phyloP scores from a whole-genome alignment of 2,329 filamentous ascomycete species.

The Fusarium mangiferae region DNA sequence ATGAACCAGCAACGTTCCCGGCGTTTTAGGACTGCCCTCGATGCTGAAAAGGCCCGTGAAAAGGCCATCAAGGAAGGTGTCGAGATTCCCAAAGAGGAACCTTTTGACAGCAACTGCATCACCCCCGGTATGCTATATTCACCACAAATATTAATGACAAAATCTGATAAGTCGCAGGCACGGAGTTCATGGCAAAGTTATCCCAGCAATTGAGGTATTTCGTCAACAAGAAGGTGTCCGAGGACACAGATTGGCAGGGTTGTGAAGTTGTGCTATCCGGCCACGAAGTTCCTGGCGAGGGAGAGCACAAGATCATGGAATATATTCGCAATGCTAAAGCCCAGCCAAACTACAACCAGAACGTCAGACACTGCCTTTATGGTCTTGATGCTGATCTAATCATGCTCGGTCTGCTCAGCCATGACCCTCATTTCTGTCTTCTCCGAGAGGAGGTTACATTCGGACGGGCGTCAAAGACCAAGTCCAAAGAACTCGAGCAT shows the following conservation, averaged over 20 bases:
- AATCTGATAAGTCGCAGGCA: constrained; percentile 58
- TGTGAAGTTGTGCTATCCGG: constrained; percentile 96
- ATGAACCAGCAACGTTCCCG: constrained; percentile 99
- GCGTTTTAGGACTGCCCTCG: constrained; percentile 92
- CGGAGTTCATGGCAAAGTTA: constrained; percentile 97
- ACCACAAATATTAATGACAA: background rate
- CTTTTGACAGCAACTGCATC: constrained; percentile 99
- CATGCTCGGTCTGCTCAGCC: constrained; percentile 96
- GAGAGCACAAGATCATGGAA: constrained; percentile 99
- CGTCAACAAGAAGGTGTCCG: constrained; percentile 97
- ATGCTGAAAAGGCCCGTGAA: constrained; percentile 88
- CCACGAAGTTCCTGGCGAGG: constrained; percentile 97
- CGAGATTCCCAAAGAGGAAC: constrained; percentile 92
- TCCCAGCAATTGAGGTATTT: constrained; percentile 97
- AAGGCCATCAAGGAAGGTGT: constrained; percentile 91
- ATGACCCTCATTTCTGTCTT: constrained; percentile 98
- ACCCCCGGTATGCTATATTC: constrained; percentile 73
- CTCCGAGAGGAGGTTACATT: constrained; percentile 98
- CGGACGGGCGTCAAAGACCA: constrained; percentile 84
- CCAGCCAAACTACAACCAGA: constrained; percentile 90
- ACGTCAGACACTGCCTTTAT: constrained; percentile 96
- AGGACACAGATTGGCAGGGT: constrained; percentile 97
- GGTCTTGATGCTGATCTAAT: constrained; percentile 97
- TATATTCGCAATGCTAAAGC: constrained; percentile 98
- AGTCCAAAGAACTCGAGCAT: constrained; percentile 96